Percentiles rank a stretch among this genome's conserved stretches.
Evolutionary conservation across 257 asterid species (phyloP).

Genomic region (Scutellaria minor): DNA sequence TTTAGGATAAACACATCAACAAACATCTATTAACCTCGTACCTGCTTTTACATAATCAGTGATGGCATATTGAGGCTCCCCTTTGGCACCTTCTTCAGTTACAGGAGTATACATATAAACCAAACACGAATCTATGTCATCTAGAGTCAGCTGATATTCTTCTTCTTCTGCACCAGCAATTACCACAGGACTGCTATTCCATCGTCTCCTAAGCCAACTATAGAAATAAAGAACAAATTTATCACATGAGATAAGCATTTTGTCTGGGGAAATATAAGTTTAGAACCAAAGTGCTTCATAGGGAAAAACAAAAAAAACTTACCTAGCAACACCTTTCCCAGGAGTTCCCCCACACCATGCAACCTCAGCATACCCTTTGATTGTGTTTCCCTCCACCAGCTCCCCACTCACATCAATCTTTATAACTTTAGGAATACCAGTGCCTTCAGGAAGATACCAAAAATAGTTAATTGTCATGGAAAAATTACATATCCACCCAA

Average conservation of each 20-base stretch:
- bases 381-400: slow-evolving; percentile 80
- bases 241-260: slow-evolving; percentile 12
- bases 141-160: slow-evolving; percentile 77
- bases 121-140: slow-evolving; percentile 87
- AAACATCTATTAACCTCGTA: slow-evolving; percentile 18
- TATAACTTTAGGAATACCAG: slow-evolving; percentile 88
- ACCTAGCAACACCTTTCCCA: slow-evolving; percentile 97
- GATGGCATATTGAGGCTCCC: slow-evolving; percentile 96
- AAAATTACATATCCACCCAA: slow-evolving; percentile 16
- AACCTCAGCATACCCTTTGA: slow-evolving; percentile 76
- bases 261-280: slow-evolving; percentile 20
- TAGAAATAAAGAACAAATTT: slow-evolving; percentile 33
- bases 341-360: slow-evolving; percentile 99
- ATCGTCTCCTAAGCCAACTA: slow-evolving; percentile 92
- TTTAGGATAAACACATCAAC: too few species aligned
- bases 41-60: slow-evolving; percentile 97
- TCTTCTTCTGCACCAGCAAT: slow-evolving; percentile 91
- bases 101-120: slow-evolving; percentile 97
- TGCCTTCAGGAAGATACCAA: slow-evolving; percentile 59
- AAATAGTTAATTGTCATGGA: slow-evolving; percentile 24
- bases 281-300: slow-evolving; percentile 26
- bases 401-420: slow-evolving; percentile 84
- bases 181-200: slow-evolving; percentile 92
- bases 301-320: slow-evolving; percentile 39
- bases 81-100: slow-evolving; percentile 92